Percentiles rank a stretch among this genome's conserved stretches.
These are phyloP conservation scores for Gossypium trilobum DNA, from an alignment of 441 rosid genomes.

Conservation along the genomic window DNA sequence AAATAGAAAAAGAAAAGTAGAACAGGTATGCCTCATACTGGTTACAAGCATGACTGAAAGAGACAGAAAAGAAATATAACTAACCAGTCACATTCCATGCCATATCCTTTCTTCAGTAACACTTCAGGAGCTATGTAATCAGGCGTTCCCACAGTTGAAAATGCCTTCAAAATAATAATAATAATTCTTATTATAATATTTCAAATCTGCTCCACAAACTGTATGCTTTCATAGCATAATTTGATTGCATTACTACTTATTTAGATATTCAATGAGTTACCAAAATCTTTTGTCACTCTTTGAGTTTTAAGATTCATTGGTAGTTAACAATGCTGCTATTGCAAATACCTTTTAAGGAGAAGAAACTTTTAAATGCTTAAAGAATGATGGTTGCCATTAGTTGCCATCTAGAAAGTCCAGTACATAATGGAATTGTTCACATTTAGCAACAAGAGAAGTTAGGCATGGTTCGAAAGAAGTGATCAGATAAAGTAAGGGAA, in stretches of 20 bases:
- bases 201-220: not conserved
- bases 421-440: not conserved
- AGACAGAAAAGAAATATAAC: conserved; percentile 23
- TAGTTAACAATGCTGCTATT: not conserved
- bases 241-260: not conserved
- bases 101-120: conserved; percentile 92
- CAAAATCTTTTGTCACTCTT: conserved; percentile 1
- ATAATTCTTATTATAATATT: not conserved
- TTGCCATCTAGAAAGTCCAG: too few relatives aligned
- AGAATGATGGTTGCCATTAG: too few relatives aligned
- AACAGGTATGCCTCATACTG: not conserved
- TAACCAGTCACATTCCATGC: conserved; percentile 98
- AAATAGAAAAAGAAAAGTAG: not conserved
- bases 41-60: conserved; percentile 1
- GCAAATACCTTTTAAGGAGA: not conserved
- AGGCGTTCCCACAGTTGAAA: conserved; percentile 97
- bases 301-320: not conserved
- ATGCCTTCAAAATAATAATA: conserved; percentile 44
- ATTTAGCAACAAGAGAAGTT: not conserved
- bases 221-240: conserved; percentile 9
- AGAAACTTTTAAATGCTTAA: too few relatives aligned
- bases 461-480: not conserved
- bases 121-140: conserved; percentile 99
- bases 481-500: not conserved
- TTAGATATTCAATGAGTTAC: not conserved